Conservation (phyloP, 1,139 yeast genomes). For the Yamadazyma aaseri region DNA sequence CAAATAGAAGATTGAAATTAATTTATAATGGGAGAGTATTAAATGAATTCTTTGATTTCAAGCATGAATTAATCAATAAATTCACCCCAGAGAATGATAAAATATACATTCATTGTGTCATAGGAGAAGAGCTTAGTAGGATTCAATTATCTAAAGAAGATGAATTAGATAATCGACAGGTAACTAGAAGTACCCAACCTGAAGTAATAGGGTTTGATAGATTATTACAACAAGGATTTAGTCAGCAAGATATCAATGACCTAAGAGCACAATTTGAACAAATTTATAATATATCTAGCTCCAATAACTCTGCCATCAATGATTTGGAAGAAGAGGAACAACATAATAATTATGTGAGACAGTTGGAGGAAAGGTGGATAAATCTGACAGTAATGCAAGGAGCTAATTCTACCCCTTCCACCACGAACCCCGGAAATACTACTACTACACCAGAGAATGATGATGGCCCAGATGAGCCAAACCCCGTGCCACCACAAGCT, state of each 20-base stretch:
- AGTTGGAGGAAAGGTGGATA: constrained; percentile 87
- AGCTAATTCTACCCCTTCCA: constrained; percentile 5
- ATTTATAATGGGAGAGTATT: constrained; percentile 75
- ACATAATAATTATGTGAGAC: constrained; percentile 44
- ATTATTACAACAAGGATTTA: constrained; percentile 77
- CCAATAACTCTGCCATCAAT: constrained; percentile 25
- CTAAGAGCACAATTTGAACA: constrained; percentile 72
- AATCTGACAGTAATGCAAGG: constrained; percentile 59
- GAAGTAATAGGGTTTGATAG: constrained; percentile 87
- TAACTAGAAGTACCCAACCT: constrained; percentile 50
- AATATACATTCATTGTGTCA: constrained; percentile 74
- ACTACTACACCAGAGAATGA: no score
- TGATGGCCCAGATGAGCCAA: constrained; percentile 12
- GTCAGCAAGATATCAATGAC: constrained; percentile 70
- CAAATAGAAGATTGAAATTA: constrained; percentile 59
- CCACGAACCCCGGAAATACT: constrained; percentile 3
- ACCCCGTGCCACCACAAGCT: constrained; percentile 22
- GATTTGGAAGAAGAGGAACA: constrained; percentile 45
- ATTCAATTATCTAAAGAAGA: constrained; percentile 66
- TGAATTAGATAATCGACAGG: constrained; percentile 53
- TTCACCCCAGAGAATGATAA: constrained; percentile 14
- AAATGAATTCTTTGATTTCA: constrained; percentile 57
- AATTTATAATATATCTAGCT: constrained; percentile 41
- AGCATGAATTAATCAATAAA: constrained; percentile 39
- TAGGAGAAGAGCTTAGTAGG: constrained; percentile 65